phyloP scores from a whole-genome alignment of 139 green algal species.

The Chlamydomonas eustigma region DNA sequence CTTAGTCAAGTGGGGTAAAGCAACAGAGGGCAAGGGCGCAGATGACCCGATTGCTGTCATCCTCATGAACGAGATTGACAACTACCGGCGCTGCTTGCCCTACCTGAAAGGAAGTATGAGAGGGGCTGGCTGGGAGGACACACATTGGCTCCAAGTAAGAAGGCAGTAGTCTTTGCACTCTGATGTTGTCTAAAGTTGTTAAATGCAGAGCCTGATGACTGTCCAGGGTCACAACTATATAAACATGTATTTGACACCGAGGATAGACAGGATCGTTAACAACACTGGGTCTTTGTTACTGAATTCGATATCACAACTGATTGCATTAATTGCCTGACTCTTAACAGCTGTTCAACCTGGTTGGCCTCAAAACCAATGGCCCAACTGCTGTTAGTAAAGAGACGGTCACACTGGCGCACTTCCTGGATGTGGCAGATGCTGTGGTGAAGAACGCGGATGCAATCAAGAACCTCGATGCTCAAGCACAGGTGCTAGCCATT shows the following conservation, averaged over 20 bases:
- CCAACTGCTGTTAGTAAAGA: slow-evolving; percentile 50
- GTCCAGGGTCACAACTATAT: too few relatives aligned
- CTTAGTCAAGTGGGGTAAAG: slow-evolving; percentile 65
- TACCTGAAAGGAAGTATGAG: slow-evolving; percentile 62
- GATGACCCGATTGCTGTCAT: slow-evolving; percentile 55
- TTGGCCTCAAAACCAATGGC: slow-evolving; percentile 56
- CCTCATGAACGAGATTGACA: slow-evolving; percentile 55
- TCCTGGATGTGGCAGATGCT: slow-evolving; percentile 59
- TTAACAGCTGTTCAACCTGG: slow-evolving; percentile 66
- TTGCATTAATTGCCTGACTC: too few relatives aligned
- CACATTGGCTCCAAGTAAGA: slow-evolving; percentile 74
- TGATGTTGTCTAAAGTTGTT: too few relatives aligned
- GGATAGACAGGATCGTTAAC: too few relatives aligned
- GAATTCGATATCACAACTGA: too few relatives aligned
- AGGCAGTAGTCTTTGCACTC: too few relatives aligned
- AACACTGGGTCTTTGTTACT: too few relatives aligned
- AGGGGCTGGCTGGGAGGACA: slow-evolving; percentile 64
- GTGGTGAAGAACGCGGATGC: slow-evolving; percentile 49
- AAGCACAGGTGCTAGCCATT: too few relatives aligned
- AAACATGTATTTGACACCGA: too few relatives aligned
- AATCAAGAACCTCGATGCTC: slow-evolving; percentile 65
- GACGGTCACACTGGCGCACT: slow-evolving; percentile 65
- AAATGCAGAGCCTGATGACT: too few relatives aligned
- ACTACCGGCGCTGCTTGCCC: slow-evolving; percentile 56
- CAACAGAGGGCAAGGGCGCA: slow-evolving; percentile 29